Evolutionary conservation across 768 basidiomycete species (phyloP).

Genomic region (Lactarius hengduanensis): DNA sequence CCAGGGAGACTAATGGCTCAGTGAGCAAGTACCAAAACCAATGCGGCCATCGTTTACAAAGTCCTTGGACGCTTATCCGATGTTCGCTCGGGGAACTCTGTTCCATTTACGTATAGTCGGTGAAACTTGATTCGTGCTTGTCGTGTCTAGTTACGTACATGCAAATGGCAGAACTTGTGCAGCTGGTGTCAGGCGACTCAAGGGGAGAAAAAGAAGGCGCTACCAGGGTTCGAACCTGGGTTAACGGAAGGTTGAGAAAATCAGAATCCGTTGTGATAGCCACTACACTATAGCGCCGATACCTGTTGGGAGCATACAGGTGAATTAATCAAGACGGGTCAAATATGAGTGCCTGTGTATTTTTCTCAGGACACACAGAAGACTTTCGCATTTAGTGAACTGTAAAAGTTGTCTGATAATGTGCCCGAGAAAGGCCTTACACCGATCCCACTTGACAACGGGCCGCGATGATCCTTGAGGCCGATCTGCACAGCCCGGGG

Average conservation of each 20-base stretch:
- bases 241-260: conserved; percentile 37
- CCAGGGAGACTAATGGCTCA: background rate
- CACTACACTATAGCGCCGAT: conserved; percentile 41
- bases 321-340: no score
- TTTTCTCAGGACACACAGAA: background rate
- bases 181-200: no score
- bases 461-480: background rate
- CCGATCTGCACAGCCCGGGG: background rate
- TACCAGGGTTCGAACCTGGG: conserved; percentile 50
- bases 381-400: background rate
- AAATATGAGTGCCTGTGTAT: background rate
- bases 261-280: conserved; percentile 47
- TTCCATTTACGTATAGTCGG: no score
- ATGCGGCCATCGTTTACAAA: no score
- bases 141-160: no score
- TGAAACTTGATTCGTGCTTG: no score
- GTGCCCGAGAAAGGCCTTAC: background rate
- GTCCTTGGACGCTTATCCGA: no score
- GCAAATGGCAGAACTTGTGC: no score
- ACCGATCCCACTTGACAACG: background rate
- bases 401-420: background rate
- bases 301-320: background rate
- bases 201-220: conserved; percentile 34
- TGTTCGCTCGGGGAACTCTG: no score
- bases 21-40: background rate